Base-by-base conservation (phyloP, 2,329 filamentous ascomycete species). In the Claviceps sp. region DNA sequence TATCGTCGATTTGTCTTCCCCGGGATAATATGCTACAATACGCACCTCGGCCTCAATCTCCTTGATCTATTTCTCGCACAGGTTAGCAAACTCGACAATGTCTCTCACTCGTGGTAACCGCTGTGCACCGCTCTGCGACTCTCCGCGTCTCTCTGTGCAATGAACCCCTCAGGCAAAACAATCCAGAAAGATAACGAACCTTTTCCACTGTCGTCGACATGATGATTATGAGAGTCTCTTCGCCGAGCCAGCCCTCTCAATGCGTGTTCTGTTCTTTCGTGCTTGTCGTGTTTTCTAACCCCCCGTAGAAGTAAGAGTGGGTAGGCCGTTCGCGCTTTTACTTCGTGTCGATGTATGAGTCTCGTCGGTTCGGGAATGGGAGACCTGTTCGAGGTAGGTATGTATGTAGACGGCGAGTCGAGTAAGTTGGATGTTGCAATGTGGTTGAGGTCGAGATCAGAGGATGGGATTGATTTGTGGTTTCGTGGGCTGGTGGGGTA, bases 171-270 rank as follows among this genome's bases (percentile, higher is more conserved):
- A 34, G 29, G 9, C 9, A 34, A 34, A 11, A 34, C 9, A 11
- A 34, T 29, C 29, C 29, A 29, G 3, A 29, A 8, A 4, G 11
- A 11, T 44, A 6, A 63, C 78, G 60, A 66, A 87, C 88, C 85
- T 97, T 97, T 64, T 97, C 91, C 68, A 96, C 89, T 43, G 91
- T 97, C 55, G 91, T 97, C 78, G 91, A 78, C 93, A 97, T 97
- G 64, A 69, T 86, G 75, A 34, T 34, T 34, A 66, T 59, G 59
- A 55, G 50, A 56, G 42, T 51, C n/a, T 40, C 45, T 29, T 50
- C 51, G 36, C 43, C 43, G 5, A 39, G 43, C 51, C 39, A 49
- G 20, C 38, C 47, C 16, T 43, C 47, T 26, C 47, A 38, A 46
- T 20, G 17, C 17, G 40, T 22, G 1, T 43, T 43, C 29, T 34